Evolutionary conservation across 192 early-diverging fungal species (phyloP).

Genomic region (Chytriomyces sp.): DNA sequence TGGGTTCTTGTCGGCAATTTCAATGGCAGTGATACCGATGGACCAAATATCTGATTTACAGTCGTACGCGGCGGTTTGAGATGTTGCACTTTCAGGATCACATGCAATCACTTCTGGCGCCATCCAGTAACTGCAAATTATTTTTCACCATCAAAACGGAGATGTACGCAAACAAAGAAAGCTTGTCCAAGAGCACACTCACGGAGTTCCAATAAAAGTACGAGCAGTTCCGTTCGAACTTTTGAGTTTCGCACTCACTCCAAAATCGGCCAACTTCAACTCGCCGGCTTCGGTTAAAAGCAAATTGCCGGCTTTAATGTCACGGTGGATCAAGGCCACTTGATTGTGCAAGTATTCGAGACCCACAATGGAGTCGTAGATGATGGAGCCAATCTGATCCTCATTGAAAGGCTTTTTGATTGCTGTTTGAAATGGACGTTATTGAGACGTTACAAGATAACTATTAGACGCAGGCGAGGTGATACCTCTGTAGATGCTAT

Average conservation of each 20-base stretch:
- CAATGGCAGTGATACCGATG: conserved; percentile 71
- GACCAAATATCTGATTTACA: conserved; percentile 69
- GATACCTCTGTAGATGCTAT: conserved; percentile 64
- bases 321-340: conserved; percentile 62
- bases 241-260: conserved; percentile 65
- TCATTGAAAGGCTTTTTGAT: conserved; percentile 63
- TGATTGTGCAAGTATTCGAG: conserved; percentile 66
- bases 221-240: conserved; percentile 46
- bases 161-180: not conserved
- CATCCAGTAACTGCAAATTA: conserved; percentile 59
- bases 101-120: conserved; percentile 67
- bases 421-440: conserved; percentile 30
- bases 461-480: not conserved
- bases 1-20: conserved; percentile 71
- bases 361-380: conserved; percentile 64
- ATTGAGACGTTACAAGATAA: not conserved
- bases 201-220: conserved; percentile 73
- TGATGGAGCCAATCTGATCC: conserved; percentile 59
- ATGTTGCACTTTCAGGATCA: conserved; percentile 53
- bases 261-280: conserved; percentile 68
- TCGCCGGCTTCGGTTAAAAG: conserved; percentile 61
- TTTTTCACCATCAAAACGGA: not conserved
- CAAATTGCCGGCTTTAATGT: conserved; percentile 70
- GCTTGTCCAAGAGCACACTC: conserved; percentile 14
- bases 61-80: conserved; percentile 53